Percentiles rank a stretch among this genome's conserved stretches.
Conservation (phyloP, 2,329 filamentous ascomycete genomes). For the Lizonia empirigonia region DNA sequence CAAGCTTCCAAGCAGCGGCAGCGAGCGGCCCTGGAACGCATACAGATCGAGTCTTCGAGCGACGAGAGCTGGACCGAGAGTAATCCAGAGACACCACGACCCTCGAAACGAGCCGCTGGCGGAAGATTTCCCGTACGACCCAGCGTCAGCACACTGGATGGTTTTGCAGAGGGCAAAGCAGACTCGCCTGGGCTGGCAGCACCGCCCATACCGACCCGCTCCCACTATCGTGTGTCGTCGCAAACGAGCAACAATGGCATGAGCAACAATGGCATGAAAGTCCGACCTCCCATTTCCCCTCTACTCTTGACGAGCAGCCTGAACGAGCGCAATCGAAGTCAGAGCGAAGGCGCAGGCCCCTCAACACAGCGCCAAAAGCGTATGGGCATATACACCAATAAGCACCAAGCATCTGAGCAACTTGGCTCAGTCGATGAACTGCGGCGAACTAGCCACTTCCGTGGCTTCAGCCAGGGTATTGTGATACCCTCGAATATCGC, state of each 20-base stretch:
- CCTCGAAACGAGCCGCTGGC: slow-evolving; percentile 61
- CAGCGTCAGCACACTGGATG: slow-evolving; percentile 69
- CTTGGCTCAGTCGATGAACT: slow-evolving; percentile 60
- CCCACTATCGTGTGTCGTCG: slow-evolving; percentile 78
- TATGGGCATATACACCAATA: slow-evolving; percentile 65
- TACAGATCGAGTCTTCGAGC: slow-evolving; percentile 53
- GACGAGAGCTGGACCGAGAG: slow-evolving; percentile 65
- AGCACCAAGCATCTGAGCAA: slow-evolving; percentile 54
- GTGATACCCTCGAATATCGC: slow-evolving; percentile 41
- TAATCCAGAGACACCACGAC: slow-evolving; percentile 76
- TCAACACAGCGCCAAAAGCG: slow-evolving; percentile 61
- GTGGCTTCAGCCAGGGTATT: slow-evolving; percentile 64
- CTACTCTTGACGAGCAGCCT: slow-evolving; percentile 66
- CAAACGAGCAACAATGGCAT: slow-evolving; percentile 64
- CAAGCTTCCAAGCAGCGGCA: slow-evolving; percentile 45
- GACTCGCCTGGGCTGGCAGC: slow-evolving; percentile 49
- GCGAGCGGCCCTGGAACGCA: slow-evolving; percentile 38
- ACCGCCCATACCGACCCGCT: slow-evolving; percentile 79
- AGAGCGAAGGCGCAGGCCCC: slow-evolving; percentile 64
- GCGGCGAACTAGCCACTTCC: slow-evolving; percentile 59
- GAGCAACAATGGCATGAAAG: slow-evolving; percentile 60
- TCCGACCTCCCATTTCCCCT: slow-evolving; percentile 76
- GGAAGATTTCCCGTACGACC: slow-evolving; percentile 70
- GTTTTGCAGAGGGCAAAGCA: slow-evolving; percentile 52
- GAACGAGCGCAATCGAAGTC: slow-evolving; percentile 69